Evolutionary conservation across 202 grass and related monocot genomes (phyloP), one percentile per base, ranked within the genome.

Genomic region (Panicum virgatum): DNA sequence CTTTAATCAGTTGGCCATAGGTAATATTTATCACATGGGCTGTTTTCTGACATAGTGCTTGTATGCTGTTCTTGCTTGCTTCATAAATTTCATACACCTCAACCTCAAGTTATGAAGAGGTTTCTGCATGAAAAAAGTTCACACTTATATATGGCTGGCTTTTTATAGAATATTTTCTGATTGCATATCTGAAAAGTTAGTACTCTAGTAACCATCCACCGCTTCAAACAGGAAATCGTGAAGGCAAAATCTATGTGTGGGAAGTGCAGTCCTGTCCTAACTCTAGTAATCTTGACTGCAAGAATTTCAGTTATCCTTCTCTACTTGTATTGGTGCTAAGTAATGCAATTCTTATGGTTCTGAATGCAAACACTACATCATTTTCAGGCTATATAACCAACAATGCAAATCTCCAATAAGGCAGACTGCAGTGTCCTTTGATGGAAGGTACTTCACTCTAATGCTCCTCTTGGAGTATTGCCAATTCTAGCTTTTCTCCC

Each of bases 201-300:
- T 34, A 34, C 3, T 34, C 32, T 34, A 34, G 32, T 34, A 62
- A 85, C 46, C 22, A 36, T 51, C 53, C 36, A 22, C 60, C 88
- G 14, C 32, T 74, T 85, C 59, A 78, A 80, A 79, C 32, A 95
- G 96, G 96, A 44, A 98, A 92, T 60, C 91, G 92, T 71, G 96
- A 98, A 86, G 96, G 96, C 32, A 95, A 98, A 82, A 90, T 95
- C 29, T 98, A 77, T 72, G 92, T 98, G 60, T 98, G 96, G 96
- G 90, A 98, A 78, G 90, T 98, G 76, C 92, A 98, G 65, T 12
- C 91, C 94, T 79, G 85, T 92, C 25, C 25, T 98, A 47, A 87
- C 87, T 90, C 30, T 62, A 87, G 96, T 98, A 69, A 78, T 34
- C 76, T 62, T 56, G 34, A 29, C 66, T 23, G 9, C 66, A 64